phyloP scores from a whole-genome alignment of 768 basidiomycete species.

The Leccinellum rugosiceps region DNA sequence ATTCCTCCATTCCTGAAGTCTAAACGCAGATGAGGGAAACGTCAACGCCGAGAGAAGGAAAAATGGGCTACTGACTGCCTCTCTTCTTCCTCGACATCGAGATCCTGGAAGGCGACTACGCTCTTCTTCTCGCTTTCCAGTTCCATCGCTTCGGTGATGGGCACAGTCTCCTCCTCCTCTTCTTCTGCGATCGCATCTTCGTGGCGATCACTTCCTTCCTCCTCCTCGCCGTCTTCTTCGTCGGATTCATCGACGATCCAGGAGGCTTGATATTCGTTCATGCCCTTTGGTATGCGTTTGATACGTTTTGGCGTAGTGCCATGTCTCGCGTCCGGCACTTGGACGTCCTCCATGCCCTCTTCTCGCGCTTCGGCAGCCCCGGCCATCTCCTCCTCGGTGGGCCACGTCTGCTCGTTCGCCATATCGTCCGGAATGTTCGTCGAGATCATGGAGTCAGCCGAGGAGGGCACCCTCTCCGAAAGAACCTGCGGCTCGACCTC shows the following conservation, averaged over 20 bases:
- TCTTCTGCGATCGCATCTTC: slow-evolving; percentile 40
- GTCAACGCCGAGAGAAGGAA: background rate
- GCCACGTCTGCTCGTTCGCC: slow-evolving; percentile 97
- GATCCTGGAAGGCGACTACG: slow-evolving; percentile 65
- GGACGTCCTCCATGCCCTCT: slow-evolving; percentile 16
- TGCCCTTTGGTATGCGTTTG: slow-evolving; percentile 89
- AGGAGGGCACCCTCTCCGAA: too few species aligned
- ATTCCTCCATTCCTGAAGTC: slow-evolving; percentile 66
- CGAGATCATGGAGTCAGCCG: too few species aligned
- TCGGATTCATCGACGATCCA: slow-evolving; percentile 91
- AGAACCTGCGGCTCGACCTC: slow-evolving; percentile 53
- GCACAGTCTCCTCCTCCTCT: slow-evolving; percentile 67
- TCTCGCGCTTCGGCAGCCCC: slow-evolving; percentile 28
- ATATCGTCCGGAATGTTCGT: slow-evolving; percentile 37
- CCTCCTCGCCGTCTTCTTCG: slow-evolving; percentile 51
- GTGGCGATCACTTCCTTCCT: slow-evolving; percentile 43
- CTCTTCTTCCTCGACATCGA: slow-evolving; percentile 82
- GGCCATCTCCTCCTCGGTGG: slow-evolving; percentile 93
- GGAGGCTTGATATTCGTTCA: slow-evolving; percentile 94
- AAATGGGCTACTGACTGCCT: slow-evolving; percentile 58
- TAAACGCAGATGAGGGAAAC: slow-evolving; percentile 27
- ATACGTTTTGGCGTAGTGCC: slow-evolving; percentile 80
- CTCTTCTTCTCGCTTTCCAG: slow-evolving; percentile 54
- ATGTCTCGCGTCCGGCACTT: slow-evolving; percentile 57
- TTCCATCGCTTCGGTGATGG: slow-evolving; percentile 51